Percentiles rank a stretch among this genome's conserved stretches.
Evolutionary conservation across 2,329 filamentous ascomycete species (phyloP).

Genomic region (Aspergillus quadricinctus): DNA sequence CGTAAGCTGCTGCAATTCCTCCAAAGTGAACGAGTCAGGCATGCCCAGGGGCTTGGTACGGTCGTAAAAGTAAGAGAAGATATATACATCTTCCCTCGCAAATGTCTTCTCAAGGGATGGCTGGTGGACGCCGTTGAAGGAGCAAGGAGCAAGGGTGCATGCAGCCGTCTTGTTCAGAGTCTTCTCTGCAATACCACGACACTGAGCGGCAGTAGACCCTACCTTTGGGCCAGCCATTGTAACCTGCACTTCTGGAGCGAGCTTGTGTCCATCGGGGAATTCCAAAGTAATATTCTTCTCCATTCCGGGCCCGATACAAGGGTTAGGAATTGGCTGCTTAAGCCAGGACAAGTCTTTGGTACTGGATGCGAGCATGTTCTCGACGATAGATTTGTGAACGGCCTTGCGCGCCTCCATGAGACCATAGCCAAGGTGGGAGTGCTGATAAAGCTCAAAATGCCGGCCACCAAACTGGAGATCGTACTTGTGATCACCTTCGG

Average conservation of each 20-base stretch:
- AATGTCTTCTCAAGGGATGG: constrained; percentile 91
- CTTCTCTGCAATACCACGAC: constrained; percentile 83
- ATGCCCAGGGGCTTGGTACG: constrained; percentile 90
- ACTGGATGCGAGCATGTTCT: constrained; percentile 62
- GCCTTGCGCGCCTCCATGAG: constrained; percentile 91
- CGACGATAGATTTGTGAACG: constrained; percentile 71
- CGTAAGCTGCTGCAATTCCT: constrained; percentile 82
- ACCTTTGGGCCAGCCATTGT: constrained; percentile 83
- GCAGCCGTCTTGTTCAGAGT: constrained; percentile 81
- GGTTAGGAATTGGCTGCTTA: constrained; percentile 68
- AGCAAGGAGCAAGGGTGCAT: constrained; percentile 85
- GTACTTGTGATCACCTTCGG: constrained; percentile 94
- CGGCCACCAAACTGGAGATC: constrained; percentile 83
- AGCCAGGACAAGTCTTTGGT: constrained; percentile 64
- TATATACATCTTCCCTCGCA: constrained; percentile 82
- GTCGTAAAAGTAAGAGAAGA: constrained; percentile 98
- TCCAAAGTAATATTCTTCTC: constrained; percentile 68
- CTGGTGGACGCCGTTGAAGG: constrained; percentile 96
- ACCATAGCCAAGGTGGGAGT: constrained; percentile 95
- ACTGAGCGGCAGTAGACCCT: constrained; percentile 70
- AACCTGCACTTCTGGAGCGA: constrained; percentile 63
- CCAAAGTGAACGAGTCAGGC: constrained; percentile 94
- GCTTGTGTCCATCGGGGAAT: constrained; percentile 60
- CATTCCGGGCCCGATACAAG: constrained; percentile 81
- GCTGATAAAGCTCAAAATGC: constrained; percentile 90